Conservation (phyloP, 495 filamentous ascomycete species). For the Tetracladium marchalianum region DNA sequence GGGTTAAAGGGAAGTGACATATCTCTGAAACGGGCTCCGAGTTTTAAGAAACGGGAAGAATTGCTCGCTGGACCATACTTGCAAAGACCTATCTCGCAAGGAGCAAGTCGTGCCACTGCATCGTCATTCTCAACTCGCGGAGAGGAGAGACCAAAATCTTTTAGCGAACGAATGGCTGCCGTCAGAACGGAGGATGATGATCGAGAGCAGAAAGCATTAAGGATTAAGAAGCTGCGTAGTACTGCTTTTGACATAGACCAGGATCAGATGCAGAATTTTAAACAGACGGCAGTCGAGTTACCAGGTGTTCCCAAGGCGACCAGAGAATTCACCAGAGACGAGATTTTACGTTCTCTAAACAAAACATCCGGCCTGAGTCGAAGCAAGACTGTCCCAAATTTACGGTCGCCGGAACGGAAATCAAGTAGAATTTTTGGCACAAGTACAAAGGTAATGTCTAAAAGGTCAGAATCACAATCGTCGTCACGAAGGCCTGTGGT, state of each 20-base stretch:
- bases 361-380: slow-evolving; percentile 29
- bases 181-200: slow-evolving; percentile 45
- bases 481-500: slow-evolving; percentile 11
- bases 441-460: background rate
- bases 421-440: slow-evolving; percentile 1
- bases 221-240: slow-evolving; percentile 50
- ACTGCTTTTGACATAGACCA: slow-evolving; percentile 61
- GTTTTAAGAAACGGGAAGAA: slow-evolving; percentile 25
- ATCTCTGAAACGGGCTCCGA: slow-evolving; percentile 69
- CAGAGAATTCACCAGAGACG: slow-evolving; percentile 49
- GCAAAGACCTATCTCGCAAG: slow-evolving; percentile 30
- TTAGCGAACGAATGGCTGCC: slow-evolving; percentile 79
- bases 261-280: slow-evolving; percentile 56
- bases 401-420: slow-evolving; percentile 23
- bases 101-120: slow-evolving; percentile 9
- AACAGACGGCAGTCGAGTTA: slow-evolving; percentile 46
- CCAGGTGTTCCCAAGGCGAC: slow-evolving; percentile 34
- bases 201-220: slow-evolving; percentile 41
- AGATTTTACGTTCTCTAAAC: slow-evolving; percentile 44
- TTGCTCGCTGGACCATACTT: slow-evolving; percentile 28
- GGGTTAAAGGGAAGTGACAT: slow-evolving; percentile 73
- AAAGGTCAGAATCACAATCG: slow-evolving; percentile 5
- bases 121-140: slow-evolving; percentile 15
- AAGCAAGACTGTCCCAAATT: slow-evolving; percentile 41
- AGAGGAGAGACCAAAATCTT: slow-evolving; percentile 50